phyloP scores from a whole-genome alignment of 768 basidiomycete species.

The Arthromyces matolae region DNA sequence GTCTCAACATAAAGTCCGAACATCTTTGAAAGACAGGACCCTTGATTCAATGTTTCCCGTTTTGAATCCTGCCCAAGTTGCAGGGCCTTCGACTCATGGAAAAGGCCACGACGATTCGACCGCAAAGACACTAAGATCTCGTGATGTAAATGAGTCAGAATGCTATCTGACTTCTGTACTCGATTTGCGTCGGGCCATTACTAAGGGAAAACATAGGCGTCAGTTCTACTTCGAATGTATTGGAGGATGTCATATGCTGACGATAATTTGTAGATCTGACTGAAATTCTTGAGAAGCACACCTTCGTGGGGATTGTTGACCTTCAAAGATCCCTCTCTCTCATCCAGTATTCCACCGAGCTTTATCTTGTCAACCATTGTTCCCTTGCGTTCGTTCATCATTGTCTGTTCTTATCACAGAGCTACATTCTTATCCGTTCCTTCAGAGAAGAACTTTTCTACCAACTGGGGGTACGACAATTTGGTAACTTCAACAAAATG shows the following conservation, averaged over 20 bases:
- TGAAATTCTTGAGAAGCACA: slow-evolving; percentile 82
- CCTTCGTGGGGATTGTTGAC: slow-evolving; percentile 91
- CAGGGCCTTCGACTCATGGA: slow-evolving; percentile 18
- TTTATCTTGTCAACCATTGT: slow-evolving; percentile 88
- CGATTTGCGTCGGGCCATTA: slow-evolving; percentile 55
- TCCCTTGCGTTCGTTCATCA: slow-evolving; percentile 77
- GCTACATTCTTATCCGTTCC: too few species aligned
- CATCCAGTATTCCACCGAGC: slow-evolving; percentile 81
- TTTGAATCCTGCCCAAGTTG: slow-evolving; percentile 46
- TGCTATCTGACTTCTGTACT: slow-evolving; percentile 76
- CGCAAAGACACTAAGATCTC: slow-evolving; percentile 27
- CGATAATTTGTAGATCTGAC: slow-evolving; percentile 57
- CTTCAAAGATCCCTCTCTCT: slow-evolving; percentile 68
- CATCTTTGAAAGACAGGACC: slow-evolving; percentile 82
- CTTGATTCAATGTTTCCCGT: slow-evolving; percentile 93
- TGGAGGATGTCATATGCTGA: background rate
- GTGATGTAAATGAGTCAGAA: slow-evolving; percentile 68
- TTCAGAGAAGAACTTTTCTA: slow-evolving; percentile 97
- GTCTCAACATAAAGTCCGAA: slow-evolving; percentile 90
- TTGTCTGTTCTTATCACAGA: too few species aligned
- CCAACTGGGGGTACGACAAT: slow-evolving; percentile 88
- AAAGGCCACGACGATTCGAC: slow-evolving; percentile 16
- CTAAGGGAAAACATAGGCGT: slow-evolving; percentile 70
- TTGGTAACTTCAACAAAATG: slow-evolving; percentile 74
- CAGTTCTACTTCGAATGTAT: slow-evolving; percentile 23